Evolutionary conservation across 2,329 filamentous ascomycete species (phyloP).

Genomic region (Berkeleyomyces rouxiae): DNA sequence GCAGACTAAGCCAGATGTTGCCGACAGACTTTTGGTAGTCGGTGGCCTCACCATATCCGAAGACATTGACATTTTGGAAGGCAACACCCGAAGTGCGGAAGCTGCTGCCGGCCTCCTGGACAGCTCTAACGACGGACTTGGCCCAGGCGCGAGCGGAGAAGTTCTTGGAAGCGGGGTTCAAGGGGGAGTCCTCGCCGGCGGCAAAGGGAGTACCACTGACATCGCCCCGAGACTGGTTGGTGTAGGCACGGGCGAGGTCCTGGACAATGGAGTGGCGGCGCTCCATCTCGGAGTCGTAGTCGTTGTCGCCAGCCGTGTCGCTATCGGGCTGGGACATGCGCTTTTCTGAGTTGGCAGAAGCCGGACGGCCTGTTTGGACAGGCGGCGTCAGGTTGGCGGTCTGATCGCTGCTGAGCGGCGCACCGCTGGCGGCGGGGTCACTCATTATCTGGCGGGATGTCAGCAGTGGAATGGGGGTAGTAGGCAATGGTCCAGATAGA

Average conservation of each 20-base stretch:
- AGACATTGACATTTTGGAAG: constrained; percentile 52
- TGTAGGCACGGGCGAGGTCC: constrained; percentile 38
- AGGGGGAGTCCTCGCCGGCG: constrained; percentile 29
- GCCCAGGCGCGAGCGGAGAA: constrained; percentile 44
- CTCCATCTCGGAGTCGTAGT: constrained; percentile 29
- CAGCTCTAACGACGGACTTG: constrained; percentile 38
- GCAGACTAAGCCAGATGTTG: constrained; percentile 40
- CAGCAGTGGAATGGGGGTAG: background rate
- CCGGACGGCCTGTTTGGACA: background rate
- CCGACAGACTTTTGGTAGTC: constrained; percentile 54
- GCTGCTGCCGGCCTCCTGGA: constrained; percentile 33
- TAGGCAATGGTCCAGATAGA: background rate
- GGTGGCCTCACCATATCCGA: constrained; percentile 48
- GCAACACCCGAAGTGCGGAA: constrained; percentile 47
- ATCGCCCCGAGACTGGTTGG: constrained; percentile 27
- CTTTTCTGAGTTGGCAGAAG: constrained; percentile 7
- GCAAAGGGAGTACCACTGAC: constrained; percentile 33
- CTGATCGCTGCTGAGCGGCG: constrained; percentile 1
- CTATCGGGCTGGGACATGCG: constrained; percentile 10
- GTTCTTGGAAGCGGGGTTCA: constrained; percentile 35
- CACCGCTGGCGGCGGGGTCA: constrained; percentile 4
- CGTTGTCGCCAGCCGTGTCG: constrained; percentile 20
- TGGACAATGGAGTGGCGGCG: constrained; percentile 37
- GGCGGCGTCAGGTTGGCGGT: background rate
- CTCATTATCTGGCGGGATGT: constrained; percentile 2